phyloP scores from a whole-genome alignment of 805 yeast species.

The Torulaspora indica region DNA sequence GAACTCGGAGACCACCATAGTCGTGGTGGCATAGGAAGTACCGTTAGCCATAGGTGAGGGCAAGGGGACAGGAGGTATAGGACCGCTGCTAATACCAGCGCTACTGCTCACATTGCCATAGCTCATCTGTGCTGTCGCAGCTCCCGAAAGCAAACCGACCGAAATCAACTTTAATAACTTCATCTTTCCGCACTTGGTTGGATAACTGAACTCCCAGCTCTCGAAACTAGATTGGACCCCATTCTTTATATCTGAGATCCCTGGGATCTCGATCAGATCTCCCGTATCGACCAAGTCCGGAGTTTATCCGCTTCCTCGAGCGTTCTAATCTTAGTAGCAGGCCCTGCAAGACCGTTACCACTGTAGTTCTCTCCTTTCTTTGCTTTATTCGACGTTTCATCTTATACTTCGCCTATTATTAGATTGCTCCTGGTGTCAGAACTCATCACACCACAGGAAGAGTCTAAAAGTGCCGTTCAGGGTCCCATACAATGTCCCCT shows the following conservation, averaged over 20 bases:
- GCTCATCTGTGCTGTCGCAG: background rate
- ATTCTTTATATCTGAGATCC: background rate
- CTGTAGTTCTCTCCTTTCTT: background rate
- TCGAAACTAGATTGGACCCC: background rate
- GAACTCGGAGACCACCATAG: constrained; percentile 57
- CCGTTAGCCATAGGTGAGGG: background rate
- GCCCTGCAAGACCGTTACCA: background rate
- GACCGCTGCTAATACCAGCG: background rate
- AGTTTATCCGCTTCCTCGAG: background rate
- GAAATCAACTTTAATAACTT: background rate
- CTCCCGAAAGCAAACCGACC: background rate
- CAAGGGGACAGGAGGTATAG: too few species aligned
- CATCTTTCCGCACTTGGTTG: background rate
- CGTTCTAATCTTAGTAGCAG: background rate
- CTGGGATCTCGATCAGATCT: background rate
- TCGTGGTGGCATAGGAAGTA: constrained; percentile 28
- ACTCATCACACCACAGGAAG: background rate
- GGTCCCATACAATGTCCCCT: background rate
- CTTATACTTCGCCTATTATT: background rate
- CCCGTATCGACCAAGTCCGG: too few species aligned
- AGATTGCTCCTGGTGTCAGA: background rate
- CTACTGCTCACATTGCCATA: background rate
- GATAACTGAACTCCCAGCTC: background rate
- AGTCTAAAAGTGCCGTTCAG: background rate
- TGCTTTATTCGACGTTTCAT: background rate